A percentile compares a stretch with the other conserved stretches of the same genome.
These are phyloP conservation scores for Globisporangium parvum DNA, from an alignment of 352 stramenopile species.

Conservation along the genomic window DNA sequence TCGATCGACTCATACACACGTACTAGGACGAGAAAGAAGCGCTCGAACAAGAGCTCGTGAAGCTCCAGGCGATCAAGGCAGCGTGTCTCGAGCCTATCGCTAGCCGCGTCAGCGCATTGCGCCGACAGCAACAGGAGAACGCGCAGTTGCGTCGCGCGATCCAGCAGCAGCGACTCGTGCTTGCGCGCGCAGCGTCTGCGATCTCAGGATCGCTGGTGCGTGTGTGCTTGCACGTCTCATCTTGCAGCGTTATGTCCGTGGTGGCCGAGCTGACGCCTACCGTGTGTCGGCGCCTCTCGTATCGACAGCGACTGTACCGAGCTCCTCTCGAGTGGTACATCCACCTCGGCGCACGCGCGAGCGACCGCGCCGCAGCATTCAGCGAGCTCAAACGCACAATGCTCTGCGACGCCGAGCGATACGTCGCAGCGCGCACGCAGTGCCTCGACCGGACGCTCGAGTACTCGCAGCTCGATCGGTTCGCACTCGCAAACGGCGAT, in stretches of 20 bases:
- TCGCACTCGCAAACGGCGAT: conserved; percentile 20
- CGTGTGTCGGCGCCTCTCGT: neutral
- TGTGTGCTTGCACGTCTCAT: neutral
- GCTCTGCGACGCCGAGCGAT: conserved; percentile 2
- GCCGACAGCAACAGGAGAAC: neutral
- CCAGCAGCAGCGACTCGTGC: neutral
- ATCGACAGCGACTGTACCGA: neutral
- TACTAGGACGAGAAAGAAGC: neutral
- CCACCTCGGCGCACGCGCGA: neutral
- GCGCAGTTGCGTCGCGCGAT: neutral
- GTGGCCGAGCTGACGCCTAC: neutral
- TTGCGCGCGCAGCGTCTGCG: neutral
- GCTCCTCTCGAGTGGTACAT: conserved; percentile 1
- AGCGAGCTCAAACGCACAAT: conserved; percentile 1
- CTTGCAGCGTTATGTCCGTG: neutral
- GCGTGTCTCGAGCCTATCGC: neutral
- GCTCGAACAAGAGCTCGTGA: neutral
- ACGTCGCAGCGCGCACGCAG: conserved; percentile 3
- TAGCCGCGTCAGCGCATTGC: neutral
- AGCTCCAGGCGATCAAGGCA: neutral
- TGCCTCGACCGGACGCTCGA: conserved; percentile 22
- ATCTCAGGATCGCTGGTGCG: neutral
- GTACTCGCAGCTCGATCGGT: conserved; percentile 25
- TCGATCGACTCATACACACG: neutral
- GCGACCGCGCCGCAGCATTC: conserved; percentile 1